Evolutionary conservation across 2,329 filamentous ascomycete species (phyloP).

Genomic region (Bimuria novae-zelandiae): DNA sequence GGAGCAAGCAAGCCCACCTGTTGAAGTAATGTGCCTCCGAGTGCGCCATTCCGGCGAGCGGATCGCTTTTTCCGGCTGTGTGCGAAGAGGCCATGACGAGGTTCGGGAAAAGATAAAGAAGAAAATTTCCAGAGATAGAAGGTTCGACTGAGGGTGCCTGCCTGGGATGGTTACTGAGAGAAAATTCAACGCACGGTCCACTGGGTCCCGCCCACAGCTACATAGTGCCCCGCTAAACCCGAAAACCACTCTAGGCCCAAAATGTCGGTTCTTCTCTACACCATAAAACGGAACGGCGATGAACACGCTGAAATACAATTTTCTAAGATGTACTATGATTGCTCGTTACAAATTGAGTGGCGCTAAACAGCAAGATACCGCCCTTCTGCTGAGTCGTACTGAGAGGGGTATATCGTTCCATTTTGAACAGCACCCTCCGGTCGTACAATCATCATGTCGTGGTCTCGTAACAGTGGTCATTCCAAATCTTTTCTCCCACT

Average conservation of each 20-base stretch:
- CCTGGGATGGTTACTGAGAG: conserved; percentile 18
- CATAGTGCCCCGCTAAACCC: conserved; percentile 11
- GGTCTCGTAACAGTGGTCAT: conserved; percentile 13
- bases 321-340: background rate
- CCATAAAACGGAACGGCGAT: background rate
- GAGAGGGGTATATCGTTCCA: conserved; percentile 43
- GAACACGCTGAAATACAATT: background rate
- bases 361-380: conserved; percentile 11
- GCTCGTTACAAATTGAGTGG: background rate
- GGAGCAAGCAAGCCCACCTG: conserved; percentile 63
- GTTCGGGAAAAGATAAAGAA: conserved; percentile 7
- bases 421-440: conserved; percentile 35
- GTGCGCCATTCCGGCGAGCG: conserved; percentile 76
- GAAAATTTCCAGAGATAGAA: conserved; percentile 7
- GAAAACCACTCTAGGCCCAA: background rate
- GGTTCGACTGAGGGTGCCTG: conserved; percentile 12
- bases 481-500: background rate
- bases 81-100: conserved; percentile 22
- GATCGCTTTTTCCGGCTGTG: conserved; percentile 35
- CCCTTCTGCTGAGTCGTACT: conserved; percentile 4
- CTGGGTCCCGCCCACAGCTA: background rate
- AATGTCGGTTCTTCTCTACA: background rate
- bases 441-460: conserved; percentile 32
- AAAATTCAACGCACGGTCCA: conserved; percentile 37
- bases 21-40: conserved; percentile 99